A percentile compares a stretch with the other conserved stretches of the same genome.
Conservation (phyloP, 805 yeast genomes). For the Cyberlindnera euphorbiiphila region DNA sequence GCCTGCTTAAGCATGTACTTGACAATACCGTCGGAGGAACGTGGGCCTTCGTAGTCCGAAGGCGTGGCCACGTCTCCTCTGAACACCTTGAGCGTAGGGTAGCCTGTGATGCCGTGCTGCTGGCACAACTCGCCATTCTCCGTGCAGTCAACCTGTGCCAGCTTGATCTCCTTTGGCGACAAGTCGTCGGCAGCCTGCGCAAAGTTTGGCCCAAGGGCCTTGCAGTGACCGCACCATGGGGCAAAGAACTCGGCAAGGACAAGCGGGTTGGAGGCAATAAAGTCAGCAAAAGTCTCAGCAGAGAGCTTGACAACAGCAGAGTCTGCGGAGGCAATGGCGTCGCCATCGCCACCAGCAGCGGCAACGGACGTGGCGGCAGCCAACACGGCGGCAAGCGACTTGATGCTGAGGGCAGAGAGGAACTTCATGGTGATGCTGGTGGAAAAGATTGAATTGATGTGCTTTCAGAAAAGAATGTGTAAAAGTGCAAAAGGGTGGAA, state of each 20-base stretch:
- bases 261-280: conserved; percentile 67
- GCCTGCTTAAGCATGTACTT: conserved; percentile 78
- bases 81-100: conserved; percentile 80
- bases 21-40: conserved; percentile 75
- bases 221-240: conserved; percentile 98
- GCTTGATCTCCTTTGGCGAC: conserved; percentile 56
- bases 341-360: conserved; percentile 45
- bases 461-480: too few species aligned
- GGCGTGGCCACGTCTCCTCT: conserved; percentile 42
- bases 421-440: conserved; percentile 42
- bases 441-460: too few species aligned
- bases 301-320: conserved; percentile 85
- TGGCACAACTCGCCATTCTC: conserved; percentile 69
- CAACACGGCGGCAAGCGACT: conserved; percentile 38
- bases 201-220: conserved; percentile 78
- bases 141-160: conserved; percentile 86
- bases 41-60: conserved; percentile 77
- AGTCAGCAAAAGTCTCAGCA: conserved; percentile 57
- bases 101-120: conserved; percentile 68
- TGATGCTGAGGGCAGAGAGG: conserved; percentile 29
- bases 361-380: conserved; percentile 31
- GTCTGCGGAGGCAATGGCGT: conserved; percentile 73
- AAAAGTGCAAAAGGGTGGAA: too few species aligned
- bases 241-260: conserved; percentile 88
- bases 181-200: conserved; percentile 66